Conservation (phyloP, 2,329 filamentous ascomycete genomes). For the Colletotrichum orbiculare region DNA sequence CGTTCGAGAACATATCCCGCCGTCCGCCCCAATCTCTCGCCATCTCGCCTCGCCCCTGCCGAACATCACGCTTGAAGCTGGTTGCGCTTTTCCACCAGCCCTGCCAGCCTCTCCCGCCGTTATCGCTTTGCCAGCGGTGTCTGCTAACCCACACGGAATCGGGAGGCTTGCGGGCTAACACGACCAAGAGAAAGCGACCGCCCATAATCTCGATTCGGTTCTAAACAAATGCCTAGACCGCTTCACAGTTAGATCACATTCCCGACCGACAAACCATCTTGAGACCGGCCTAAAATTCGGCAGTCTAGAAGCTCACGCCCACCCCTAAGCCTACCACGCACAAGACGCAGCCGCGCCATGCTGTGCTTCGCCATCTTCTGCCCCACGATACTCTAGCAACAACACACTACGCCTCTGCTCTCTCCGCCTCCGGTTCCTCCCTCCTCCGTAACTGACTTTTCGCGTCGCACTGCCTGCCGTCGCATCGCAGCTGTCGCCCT, state of each 20-base stretch:
- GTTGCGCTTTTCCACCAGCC: slow-evolving; percentile 26
- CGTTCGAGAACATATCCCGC: slow-evolving; percentile 22
- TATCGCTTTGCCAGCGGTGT: slow-evolving; percentile 7
- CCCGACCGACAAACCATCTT: slow-evolving; percentile 13
- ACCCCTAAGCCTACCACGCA: not conserved
- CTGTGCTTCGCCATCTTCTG: slow-evolving; percentile 17
- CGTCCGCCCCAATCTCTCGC: slow-evolving; percentile 5
- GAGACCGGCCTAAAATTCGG: slow-evolving; percentile 24
- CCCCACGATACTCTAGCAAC: slow-evolving; percentile 32
- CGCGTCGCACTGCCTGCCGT: not conserved
- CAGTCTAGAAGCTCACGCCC: slow-evolving; percentile 25
- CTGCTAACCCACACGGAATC: not conserved
- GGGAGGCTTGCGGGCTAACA: slow-evolving; percentile 28
- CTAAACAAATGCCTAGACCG: slow-evolving; percentile 23
- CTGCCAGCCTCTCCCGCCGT: slow-evolving; percentile 26
- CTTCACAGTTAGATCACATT: slow-evolving; percentile 31
- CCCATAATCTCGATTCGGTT: not conserved
- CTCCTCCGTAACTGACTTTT: not conserved
- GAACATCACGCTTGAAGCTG: slow-evolving; percentile 12
- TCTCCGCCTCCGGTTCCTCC: not conserved
- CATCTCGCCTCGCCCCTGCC: slow-evolving; percentile 15
- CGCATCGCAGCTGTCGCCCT: too few relatives aligned
- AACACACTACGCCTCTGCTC: not conserved
- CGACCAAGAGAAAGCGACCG: slow-evolving; percentile 11
- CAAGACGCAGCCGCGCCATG: slow-evolving; percentile 27